phyloP scores from a whole-genome alignment of 495 filamentous ascomycete genomes.

The Ramalina intermedia region DNA sequence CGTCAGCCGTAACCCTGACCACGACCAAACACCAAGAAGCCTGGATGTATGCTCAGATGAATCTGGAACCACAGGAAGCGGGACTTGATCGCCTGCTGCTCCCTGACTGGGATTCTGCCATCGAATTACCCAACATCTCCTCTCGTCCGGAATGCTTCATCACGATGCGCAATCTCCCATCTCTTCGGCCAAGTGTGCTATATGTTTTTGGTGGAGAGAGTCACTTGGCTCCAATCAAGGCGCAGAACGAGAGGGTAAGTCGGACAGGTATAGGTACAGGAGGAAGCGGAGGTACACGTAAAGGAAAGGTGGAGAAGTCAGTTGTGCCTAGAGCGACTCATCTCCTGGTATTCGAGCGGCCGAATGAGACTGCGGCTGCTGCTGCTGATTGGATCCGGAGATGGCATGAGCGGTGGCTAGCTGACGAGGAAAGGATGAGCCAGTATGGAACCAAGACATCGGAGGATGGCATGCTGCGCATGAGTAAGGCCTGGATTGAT shows the following conservation, averaged over 20 bases:
- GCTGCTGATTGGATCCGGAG: neutral
- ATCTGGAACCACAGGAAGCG: slow-evolving; percentile 8
- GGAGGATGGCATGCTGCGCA: neutral
- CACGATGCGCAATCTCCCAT: neutral
- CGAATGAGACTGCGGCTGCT: neutral
- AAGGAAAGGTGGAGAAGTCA: slow-evolving; percentile 42
- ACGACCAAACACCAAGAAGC: slow-evolving; percentile 50
- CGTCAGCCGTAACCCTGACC: slow-evolving; percentile 39
- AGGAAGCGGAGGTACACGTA: slow-evolving; percentile 48
- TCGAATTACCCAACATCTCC: slow-evolving; percentile 7
- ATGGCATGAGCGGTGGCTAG: neutral
- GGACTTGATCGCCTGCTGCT: slow-evolving; percentile 36
- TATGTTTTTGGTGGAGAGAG: slow-evolving; percentile 3
- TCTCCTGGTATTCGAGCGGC: neutral
- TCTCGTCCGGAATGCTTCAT: slow-evolving; percentile 14
- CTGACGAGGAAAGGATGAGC: neutral
- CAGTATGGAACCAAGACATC: neutral
- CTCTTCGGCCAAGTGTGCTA: neutral
- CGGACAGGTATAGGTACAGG: slow-evolving; percentile 48
- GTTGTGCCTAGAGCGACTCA: slow-evolving; percentile 29
- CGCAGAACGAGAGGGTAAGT: slow-evolving; percentile 42
- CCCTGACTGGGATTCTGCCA: slow-evolving; percentile 28
- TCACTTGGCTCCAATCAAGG: slow-evolving; percentile 8
- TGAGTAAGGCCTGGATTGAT: neutral
- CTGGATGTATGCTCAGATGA: slow-evolving; percentile 21